phyloP scores from a whole-genome alignment of 306 rosid species.

The Casuarina cunninghamiana region DNA sequence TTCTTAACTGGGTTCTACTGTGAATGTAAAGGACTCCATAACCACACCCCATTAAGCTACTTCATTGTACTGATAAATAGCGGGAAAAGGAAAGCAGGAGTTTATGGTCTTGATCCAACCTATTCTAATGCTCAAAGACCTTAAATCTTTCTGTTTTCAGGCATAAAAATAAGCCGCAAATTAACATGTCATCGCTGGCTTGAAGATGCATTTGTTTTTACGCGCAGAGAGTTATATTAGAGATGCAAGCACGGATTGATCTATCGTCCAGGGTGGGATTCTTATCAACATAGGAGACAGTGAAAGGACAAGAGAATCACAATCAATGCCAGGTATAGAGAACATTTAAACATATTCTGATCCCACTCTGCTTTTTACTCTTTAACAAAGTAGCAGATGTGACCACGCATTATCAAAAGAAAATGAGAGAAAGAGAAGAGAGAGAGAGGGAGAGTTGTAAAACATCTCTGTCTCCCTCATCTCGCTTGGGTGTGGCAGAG shows the following conservation, averaged over 20 bases:
- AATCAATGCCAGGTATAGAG: slow-evolving; percentile 36
- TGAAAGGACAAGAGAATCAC: slow-evolving; percentile 46
- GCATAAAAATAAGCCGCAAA: neutral
- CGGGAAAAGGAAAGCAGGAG: no score
- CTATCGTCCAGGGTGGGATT: slow-evolving; percentile 39
- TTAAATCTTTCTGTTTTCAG: neutral
- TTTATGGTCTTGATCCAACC: neutral
- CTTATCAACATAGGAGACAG: slow-evolving; percentile 49
- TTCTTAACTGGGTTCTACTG: no score
- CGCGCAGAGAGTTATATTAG: slow-evolving; percentile 6
- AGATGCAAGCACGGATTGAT: slow-evolving; percentile 18
- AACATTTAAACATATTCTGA: slow-evolving; percentile 58
- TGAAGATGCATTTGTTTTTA: slow-evolving; percentile 14
- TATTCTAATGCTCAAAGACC: neutral
- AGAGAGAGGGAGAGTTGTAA: slow-evolving; percentile 6
- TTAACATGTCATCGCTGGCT: neutral
- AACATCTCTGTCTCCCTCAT: slow-evolving; percentile 8
- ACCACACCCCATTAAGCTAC: no score
- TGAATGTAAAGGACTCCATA: no score
- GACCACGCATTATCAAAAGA: slow-evolving; percentile 34
- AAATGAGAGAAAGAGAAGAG: slow-evolving; percentile 1
- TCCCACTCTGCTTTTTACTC: slow-evolving; percentile 44
- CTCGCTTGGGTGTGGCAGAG: slow-evolving; percentile 40
- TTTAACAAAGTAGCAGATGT: slow-evolving; percentile 49
- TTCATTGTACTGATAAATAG: no score